Conservation (phyloP, 208 protist species). For the Leishmania major region DNA sequence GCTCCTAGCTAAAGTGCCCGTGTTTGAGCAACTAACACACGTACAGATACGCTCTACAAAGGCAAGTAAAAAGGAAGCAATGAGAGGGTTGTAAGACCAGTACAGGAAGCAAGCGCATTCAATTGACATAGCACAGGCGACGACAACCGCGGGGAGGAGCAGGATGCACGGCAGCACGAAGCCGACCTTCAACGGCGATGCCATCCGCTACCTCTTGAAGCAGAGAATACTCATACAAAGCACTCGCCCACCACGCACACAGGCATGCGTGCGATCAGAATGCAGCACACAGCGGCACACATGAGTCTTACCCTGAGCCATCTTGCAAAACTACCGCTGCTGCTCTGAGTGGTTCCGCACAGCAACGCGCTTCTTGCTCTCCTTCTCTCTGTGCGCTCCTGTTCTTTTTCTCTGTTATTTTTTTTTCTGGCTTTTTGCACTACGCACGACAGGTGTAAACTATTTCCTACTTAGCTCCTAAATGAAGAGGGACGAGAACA, state of each 20-base stretch:
- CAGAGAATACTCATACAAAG: neutral
- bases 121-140: neutral
- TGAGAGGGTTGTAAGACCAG: neutral
- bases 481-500: neutral
- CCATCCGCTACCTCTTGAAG: neutral
- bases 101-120: neutral
- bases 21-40: neutral
- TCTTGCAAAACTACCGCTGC: neutral
- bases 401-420: neutral
- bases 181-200: neutral
- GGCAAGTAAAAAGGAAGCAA: neutral
- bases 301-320: neutral
- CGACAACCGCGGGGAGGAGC: neutral
- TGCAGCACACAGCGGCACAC: neutral
- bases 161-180: neutral
- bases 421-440: neutral
- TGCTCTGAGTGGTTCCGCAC: neutral
- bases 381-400: neutral
- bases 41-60: too few species aligned
- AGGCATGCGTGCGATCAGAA: neutral
- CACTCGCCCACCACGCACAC: neutral
- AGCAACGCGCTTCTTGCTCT: neutral
- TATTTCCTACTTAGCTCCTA: constrained; percentile 15
- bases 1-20: neutral
- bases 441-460: neutral